Conservation (phyloP, 345 rosid genomes). For the Gynandropsis gynandra region DNA sequence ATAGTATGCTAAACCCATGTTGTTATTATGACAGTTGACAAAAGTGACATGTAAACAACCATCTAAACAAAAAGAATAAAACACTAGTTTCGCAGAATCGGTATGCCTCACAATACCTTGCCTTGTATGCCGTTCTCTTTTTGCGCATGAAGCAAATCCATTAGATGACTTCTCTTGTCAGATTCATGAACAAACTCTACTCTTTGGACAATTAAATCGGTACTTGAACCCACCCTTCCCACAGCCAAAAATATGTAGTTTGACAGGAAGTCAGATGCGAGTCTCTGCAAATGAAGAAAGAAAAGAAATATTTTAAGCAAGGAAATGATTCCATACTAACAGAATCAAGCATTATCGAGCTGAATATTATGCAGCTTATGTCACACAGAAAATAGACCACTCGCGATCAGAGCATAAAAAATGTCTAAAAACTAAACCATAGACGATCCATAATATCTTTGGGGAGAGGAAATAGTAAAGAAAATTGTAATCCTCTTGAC, state of each 20-base stretch:
- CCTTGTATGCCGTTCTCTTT: slow-evolving; percentile 58
- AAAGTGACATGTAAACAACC: slow-evolving; percentile 1
- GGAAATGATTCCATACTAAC: background rate
- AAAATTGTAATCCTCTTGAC: background rate
- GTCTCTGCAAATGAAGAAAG: slow-evolving; percentile 53
- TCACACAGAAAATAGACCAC: slow-evolving; percentile 3
- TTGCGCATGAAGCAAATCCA: slow-evolving; percentile 99
- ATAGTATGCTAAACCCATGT: background rate
- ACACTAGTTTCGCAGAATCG: background rate
- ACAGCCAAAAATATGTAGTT: slow-evolving; percentile 91
- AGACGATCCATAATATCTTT: slow-evolving; percentile 1
- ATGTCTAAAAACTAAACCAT: slow-evolving; percentile 17
- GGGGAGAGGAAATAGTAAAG: slow-evolving; percentile 1
- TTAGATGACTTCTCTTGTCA: slow-evolving; percentile 96
- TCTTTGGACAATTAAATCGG: slow-evolving; percentile 92
- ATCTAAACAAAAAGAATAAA: no score
- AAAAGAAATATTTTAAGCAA: slow-evolving; percentile 3
- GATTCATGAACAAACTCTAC: slow-evolving; percentile 90
- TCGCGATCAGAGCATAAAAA: slow-evolving; percentile 1
- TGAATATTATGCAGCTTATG: slow-evolving; percentile 6
- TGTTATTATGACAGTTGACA: background rate
- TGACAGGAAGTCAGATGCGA: slow-evolving; percentile 85
- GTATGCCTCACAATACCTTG: slow-evolving; percentile 47
- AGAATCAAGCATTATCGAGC: slow-evolving; percentile 5
- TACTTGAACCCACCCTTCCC: slow-evolving; percentile 98